Evolutionary conservation across 495 filamentous ascomycete species (phyloP).

Genomic region (Podospora anserina): DNA sequence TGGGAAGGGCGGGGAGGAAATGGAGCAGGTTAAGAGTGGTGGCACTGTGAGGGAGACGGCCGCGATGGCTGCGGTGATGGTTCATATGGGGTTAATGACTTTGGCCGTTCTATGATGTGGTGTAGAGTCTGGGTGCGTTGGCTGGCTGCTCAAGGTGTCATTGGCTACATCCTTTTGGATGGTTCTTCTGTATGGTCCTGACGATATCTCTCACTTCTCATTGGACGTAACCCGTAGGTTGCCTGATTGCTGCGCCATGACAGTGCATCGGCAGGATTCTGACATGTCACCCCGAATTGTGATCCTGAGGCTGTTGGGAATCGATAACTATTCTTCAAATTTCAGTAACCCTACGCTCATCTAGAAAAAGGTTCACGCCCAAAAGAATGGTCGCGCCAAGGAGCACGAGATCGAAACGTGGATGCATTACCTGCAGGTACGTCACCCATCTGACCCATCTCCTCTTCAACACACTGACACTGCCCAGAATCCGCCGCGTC

Average conservation of each 20-base stretch:
- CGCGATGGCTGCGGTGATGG: background rate
- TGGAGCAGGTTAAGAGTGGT: background rate
- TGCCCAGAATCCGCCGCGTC: slow-evolving; percentile 33
- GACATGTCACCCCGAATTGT: too few relatives aligned
- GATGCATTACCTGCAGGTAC: slow-evolving; percentile 29
- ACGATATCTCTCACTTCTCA: background rate
- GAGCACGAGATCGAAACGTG: slow-evolving; percentile 8
- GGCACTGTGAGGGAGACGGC: background rate
- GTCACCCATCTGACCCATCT: background rate
- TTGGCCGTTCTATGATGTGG: background rate
- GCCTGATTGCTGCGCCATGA: background rate
- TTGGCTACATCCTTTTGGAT: background rate
- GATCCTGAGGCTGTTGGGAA: too few relatives aligned
- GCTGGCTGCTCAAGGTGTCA: background rate
- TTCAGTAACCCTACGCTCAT: too few relatives aligned
- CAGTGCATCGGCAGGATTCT: background rate
- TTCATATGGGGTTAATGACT: background rate
- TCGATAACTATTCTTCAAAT: too few relatives aligned
- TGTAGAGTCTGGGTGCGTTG: too few relatives aligned
- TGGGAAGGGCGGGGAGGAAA: background rate
- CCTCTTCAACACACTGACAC: background rate
- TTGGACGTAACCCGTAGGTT: background rate
- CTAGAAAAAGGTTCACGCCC: too few relatives aligned
- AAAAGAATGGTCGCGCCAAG: background rate
- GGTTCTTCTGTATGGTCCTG: background rate